phyloP scores from a whole-genome alignment of 2,329 filamentous ascomycete genomes.

The Diaporthe batatas region DNA sequence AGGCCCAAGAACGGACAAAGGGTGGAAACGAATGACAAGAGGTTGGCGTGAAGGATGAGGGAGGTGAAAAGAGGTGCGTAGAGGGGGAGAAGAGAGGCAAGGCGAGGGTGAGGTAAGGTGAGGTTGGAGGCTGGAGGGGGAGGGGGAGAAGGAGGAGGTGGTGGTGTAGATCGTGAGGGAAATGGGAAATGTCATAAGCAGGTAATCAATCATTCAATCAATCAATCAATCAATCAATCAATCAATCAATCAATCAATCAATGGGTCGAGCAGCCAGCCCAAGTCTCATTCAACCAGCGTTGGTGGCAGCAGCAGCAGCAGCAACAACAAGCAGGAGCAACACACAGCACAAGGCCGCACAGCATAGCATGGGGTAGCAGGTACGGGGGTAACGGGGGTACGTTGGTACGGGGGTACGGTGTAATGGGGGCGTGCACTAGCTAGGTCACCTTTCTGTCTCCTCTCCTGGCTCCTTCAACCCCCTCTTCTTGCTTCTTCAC shows the following conservation, averaged over 20 bases:
- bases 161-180: conserved; percentile 2
- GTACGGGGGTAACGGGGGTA: too few species aligned
- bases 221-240: background rate
- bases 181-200: conserved; percentile 29
- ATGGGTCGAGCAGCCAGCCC: too few species aligned
- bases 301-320: too few species aligned
- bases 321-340: too few species aligned
- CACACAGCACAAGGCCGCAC: conserved; percentile 7
- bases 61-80: background rate
- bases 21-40: conserved; percentile 30
- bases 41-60: conserved; percentile 16
- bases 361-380: conserved; percentile 6
- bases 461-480: background rate
- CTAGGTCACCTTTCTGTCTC: background rate
- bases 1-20: conserved; percentile 1
- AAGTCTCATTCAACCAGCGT: too few species aligned
- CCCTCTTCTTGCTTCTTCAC: too few species aligned
- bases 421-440: background rate
- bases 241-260: conserved; percentile 5
- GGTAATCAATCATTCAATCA: conserved; percentile 24
- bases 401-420: too few species aligned
- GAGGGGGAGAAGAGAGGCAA: conserved; percentile 22
- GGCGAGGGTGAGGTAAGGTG: conserved; percentile 6
- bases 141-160: background rate
- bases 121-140: background rate